Base-by-base conservation (phyloP, 306 rosid genomes). In the Myrica gale region DNA sequence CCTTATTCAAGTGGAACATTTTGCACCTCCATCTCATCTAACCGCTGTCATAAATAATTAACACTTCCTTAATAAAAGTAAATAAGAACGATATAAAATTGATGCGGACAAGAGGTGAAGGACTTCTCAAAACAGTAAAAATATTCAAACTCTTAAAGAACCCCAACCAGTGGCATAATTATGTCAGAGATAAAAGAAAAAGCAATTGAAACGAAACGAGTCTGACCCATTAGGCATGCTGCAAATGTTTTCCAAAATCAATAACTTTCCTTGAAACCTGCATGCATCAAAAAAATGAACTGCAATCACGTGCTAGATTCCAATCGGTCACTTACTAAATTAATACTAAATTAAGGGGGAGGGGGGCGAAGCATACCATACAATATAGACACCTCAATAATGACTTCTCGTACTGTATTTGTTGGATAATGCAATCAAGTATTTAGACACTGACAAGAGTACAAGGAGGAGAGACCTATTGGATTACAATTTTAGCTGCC, bases 11-110 rank as follows among this genome's bases (percentile, higher is more conserved):
- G 5, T 50, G 99, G 99, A 79, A 96, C 51, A 63, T 83, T 82
- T 70, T 89, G 83, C 74, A 96, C 97, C 8, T 87, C 72, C 99
- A 96, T 96, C 42, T 96, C 98, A 84, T 89, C 97, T 16, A 92
- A 78, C 15, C 97, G 81, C 99, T 96, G 88, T 79, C 72, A 48
- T 15, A 53, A 78, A 5, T 77, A 74, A 71, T 73, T 21, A 70
- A 71, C 9, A 42, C 50, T 43, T 41, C 70, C 17, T 42, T 42
- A 66, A 50, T 19, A 17, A 66, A 66, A 43, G 9, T 41, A 16
- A 43, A 41, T n/a, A n/a, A 43, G 42, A 65, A 17, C 13, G 6
- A 65, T 41, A 39, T 16, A 39, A 48, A 8, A 42, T n/a, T 17
- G 12, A 17, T 65, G 42, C 26, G 41, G 41, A 65, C 9, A 65